These are phyloP conservation scores for Fistulifera solaris DNA, from an alignment of 108 stramenopile species.

Conservation along the genomic window DNA sequence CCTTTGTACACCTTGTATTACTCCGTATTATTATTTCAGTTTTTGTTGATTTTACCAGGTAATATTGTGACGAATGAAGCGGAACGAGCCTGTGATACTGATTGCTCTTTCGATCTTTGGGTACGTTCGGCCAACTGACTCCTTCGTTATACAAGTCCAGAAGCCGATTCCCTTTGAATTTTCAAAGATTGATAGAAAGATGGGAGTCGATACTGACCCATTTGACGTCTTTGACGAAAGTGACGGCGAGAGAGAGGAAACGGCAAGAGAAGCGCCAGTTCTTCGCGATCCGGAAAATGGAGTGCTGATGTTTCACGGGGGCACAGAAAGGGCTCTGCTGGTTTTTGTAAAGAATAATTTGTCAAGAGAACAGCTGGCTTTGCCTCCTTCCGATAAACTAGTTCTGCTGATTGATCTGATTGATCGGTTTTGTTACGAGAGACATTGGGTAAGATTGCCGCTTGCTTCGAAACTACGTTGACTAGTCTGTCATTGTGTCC, in stretches of 20 bases:
- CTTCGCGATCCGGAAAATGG: slow-evolving; percentile 42
- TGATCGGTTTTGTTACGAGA: slow-evolving; percentile 57
- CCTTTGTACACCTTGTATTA: too few species aligned
- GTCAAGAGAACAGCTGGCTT: not conserved
- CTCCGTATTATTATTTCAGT: too few species aligned
- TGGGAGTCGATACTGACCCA: slow-evolving; percentile 18
- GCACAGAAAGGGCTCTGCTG: slow-evolving; percentile 54
- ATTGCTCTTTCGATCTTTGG: too few species aligned
- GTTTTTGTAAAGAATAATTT: slow-evolving; percentile 38
- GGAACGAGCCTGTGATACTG: too few species aligned
- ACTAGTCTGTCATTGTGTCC: too few species aligned
- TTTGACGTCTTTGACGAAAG: slow-evolving; percentile 36
- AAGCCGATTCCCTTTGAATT: too few species aligned
- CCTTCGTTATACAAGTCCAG: too few species aligned
- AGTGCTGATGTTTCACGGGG: slow-evolving; percentile 41
- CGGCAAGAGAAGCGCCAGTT: not conserved
- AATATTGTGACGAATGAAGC: too few species aligned
- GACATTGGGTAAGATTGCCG: slow-evolving; percentile 60
- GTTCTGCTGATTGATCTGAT: slow-evolving; percentile 32
- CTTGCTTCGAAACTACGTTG: too few species aligned
- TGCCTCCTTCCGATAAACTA: not conserved
- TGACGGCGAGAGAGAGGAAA: slow-evolving; percentile 20
- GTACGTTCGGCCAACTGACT: too few species aligned
- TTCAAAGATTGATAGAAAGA: not conserved
- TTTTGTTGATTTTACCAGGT: too few species aligned